Base-by-base conservation (phyloP, 1,284 basidiomycete genomes). In the Pascua guehoae region DNA sequence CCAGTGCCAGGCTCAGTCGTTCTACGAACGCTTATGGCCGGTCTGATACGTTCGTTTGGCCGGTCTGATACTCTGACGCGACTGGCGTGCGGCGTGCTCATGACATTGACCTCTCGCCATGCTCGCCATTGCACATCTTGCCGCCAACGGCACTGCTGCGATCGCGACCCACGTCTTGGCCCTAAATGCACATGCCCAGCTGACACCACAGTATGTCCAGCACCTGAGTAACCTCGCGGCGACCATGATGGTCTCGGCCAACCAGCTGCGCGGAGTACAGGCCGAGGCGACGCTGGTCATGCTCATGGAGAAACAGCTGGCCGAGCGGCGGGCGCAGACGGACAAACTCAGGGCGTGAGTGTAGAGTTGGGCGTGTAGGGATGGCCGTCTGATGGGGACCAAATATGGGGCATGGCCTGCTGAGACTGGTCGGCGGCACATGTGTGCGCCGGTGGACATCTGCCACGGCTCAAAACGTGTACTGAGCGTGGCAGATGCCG, bases 221-320 rank as follows among this genome's bases (percentile, higher is more conserved):
- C 74, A 76, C 54, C 47, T 76, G 43, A 66, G 63, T 1, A 74
- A 76, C 54, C 57, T 76, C 10, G 66, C 71, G 0, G 72, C 72
- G 12, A 72, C 64, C 2, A 72, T 75, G 69, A 75, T 75, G 70
- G 66, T 75, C 0, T 57, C 69, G 7, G 67, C 68, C 2, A 75
- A 75, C 50, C 69, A 72, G 60, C 65, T 71, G 4, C 60, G 73
- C 3, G 62, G 66, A 7, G 63, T 70, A 4, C 73, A 75, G 47
- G 72, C 72, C 41, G 73, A 75, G 45, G 63, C 68, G 32, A 74
- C 73, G n/a, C 58, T 75, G 16, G 69, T 74, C 11, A 55, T 75
- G 59, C 60, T 75, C 36, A 69, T 75, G 67, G 72, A 75, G 62
- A 71, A 68, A 56, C 72, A 74, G 53, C 51, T 74, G 12, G 64